These are phyloP conservation scores for Helianthus annuus DNA, from an alignment of 129 eudicot genomes.

Conservation along the genomic window DNA sequence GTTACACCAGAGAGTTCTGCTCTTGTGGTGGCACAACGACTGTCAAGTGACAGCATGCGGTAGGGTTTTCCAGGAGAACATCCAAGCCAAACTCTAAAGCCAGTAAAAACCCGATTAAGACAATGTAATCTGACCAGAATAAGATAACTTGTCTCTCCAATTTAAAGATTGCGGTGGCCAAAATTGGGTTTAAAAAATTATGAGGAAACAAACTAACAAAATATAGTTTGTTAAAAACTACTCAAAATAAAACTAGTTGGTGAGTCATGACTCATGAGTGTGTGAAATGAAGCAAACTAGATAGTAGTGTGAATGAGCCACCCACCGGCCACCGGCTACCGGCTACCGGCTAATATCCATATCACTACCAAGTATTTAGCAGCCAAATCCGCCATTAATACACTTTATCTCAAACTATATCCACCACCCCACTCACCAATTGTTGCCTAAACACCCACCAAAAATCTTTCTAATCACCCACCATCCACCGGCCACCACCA, in stretches of 20 bases:
- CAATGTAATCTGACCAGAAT: too few species aligned
- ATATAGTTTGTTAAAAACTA: not conserved
- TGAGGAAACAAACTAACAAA: not conserved
- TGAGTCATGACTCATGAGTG: not conserved
- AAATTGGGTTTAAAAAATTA: too few species aligned
- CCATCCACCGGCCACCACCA: conserved; percentile 7
- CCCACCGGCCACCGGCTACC: not conserved
- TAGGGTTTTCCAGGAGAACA: too few species aligned
- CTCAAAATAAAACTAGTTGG: not conserved
- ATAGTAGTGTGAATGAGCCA: conserved; percentile 19
- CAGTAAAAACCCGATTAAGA: too few species aligned
- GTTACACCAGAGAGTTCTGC: too few species aligned
- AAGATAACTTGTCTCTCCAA: too few species aligned
- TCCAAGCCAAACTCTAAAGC: too few species aligned
- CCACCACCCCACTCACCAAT: conserved; percentile 6
- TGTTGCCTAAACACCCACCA: not conserved
- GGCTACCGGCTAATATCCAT: conserved; percentile 5
- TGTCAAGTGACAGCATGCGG: too few species aligned
- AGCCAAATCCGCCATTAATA: conserved; percentile 25
- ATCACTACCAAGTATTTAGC: not conserved
- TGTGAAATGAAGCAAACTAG: conserved; percentile 15
- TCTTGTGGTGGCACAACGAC: too few species aligned
- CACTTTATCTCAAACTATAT: conserved; percentile 18
- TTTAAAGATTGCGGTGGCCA: too few species aligned
- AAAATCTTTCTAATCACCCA: not conserved